Evolutionary conservation across 2,329 filamentous ascomycete genomes (phyloP).

Genomic region (Cordyceps farinosa): DNA sequence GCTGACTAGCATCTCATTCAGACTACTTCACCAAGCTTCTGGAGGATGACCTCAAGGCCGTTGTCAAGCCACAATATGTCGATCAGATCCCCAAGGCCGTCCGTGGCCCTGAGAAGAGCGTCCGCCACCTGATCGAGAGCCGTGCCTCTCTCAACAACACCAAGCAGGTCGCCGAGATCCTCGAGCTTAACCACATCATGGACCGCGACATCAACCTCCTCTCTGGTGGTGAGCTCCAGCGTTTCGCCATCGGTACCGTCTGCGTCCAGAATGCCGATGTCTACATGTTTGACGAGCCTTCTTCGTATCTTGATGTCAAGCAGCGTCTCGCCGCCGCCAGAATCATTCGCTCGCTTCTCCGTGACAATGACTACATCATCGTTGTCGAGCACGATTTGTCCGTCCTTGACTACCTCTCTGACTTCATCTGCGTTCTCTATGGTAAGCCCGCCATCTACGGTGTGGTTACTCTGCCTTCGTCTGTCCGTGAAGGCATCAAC

Average conservation of each 20-base stretch:
- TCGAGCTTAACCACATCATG: slow-evolving; percentile 85
- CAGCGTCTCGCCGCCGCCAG: slow-evolving; percentile 90
- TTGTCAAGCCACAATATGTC: slow-evolving; percentile 99
- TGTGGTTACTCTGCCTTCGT: slow-evolving; percentile 93
- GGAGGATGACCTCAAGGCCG: slow-evolving; percentile 94
- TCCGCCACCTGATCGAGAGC: slow-evolving; percentile 72
- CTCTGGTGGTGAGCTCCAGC: slow-evolving; percentile 96
- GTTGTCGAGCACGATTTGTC: slow-evolving; percentile 99
- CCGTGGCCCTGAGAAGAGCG: slow-evolving; percentile 74
- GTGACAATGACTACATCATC: slow-evolving; percentile 91
- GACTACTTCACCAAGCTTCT: slow-evolving; percentile 99
- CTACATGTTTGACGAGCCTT: slow-evolving; percentile 99
- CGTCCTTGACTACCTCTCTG: slow-evolving; percentile 95
- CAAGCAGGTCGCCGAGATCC: slow-evolving; percentile 74
- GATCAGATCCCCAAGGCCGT: slow-evolving; percentile 96
- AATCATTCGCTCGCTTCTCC: slow-evolving; percentile 86
- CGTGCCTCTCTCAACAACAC: slow-evolving; percentile 75
- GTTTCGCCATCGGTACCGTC: slow-evolving; percentile 94
- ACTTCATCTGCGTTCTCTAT: slow-evolving; percentile 97
- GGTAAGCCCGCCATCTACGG: slow-evolving; percentile 93
- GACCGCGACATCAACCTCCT: slow-evolving; percentile 87
- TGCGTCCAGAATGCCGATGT: slow-evolving; percentile 96
- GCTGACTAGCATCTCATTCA: slow-evolving; percentile 23
- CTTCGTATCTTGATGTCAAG: slow-evolving; percentile 98
- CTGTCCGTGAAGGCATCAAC: slow-evolving; percentile 98